Conservation (phyloP, 495 filamentous ascomycete genomes). For the Podospora conica region DNA sequence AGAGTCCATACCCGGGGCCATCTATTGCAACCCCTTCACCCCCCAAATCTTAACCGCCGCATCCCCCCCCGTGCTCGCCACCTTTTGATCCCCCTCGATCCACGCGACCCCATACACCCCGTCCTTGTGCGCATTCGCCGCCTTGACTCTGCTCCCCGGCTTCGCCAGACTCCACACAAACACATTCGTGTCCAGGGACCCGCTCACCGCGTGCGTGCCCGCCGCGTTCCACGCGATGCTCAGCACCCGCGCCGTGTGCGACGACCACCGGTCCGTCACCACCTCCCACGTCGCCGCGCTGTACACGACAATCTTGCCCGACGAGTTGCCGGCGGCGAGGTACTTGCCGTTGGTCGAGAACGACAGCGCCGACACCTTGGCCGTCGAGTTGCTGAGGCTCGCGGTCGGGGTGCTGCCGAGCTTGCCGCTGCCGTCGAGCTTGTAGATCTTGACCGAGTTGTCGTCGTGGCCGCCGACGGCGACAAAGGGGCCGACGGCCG, state of each 20-base stretch:
- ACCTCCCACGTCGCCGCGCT: constrained; percentile 53
- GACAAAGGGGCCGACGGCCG: constrained; percentile 57
- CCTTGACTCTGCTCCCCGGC: constrained; percentile 73
- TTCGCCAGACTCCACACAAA: constrained; percentile 85
- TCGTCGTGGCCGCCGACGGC: constrained; percentile 66
- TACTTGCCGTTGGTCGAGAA: constrained; percentile 70
- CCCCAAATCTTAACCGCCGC: constrained; percentile 87
- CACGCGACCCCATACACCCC: constrained; percentile 86
- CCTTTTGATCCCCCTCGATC: constrained; percentile 61
- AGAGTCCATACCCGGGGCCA: not conserved
- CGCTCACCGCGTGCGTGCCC: constrained; percentile 74
- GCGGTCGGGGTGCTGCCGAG: constrained; percentile 31
- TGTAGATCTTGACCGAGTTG: constrained; percentile 66
- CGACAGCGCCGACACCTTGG: constrained; percentile 59
- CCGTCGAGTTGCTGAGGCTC: constrained; percentile 46
- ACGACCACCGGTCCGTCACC: constrained; percentile 76
- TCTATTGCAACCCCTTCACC: constrained; percentile 56
- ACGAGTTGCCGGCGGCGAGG: constrained; percentile 75
- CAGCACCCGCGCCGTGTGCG: constrained; percentile 83
- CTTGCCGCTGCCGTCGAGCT: constrained; percentile 43
- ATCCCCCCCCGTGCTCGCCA: constrained; percentile 79
- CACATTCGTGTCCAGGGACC: constrained; percentile 81
- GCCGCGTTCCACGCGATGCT: constrained; percentile 73
- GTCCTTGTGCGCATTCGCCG: constrained; percentile 84
- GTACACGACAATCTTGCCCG: constrained; percentile 79